Conservation (phyloP, 2,329 filamentous ascomycete genomes). For the Fusarium irregulare region DNA sequence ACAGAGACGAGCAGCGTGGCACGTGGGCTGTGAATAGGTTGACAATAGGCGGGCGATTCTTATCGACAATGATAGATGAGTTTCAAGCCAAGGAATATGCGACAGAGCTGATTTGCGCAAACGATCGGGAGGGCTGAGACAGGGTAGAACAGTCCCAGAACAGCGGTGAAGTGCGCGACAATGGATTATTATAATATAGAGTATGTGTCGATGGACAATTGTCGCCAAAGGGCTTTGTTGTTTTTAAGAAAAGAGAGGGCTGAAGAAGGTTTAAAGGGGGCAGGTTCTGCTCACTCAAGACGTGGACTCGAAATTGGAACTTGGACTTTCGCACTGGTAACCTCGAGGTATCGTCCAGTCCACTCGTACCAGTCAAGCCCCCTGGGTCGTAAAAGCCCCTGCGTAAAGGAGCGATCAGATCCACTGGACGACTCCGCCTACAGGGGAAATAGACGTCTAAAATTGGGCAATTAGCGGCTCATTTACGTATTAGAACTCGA, state of each 20-base stretch:
- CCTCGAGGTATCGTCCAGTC: slow-evolving; percentile 18
- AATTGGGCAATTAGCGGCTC: slow-evolving; percentile 38
- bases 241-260: slow-evolving; percentile 17
- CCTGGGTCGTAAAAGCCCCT: slow-evolving; percentile 32
- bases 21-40: slow-evolving; percentile 31
- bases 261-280: slow-evolving; percentile 32
- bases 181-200: slow-evolving; percentile 1
- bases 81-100: slow-evolving; percentile 33
- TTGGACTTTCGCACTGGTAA: slow-evolving; percentile 26
- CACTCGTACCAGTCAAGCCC: slow-evolving; percentile 29
- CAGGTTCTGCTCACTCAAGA: slow-evolving; percentile 25
- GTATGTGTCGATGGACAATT: not conserved
- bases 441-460: slow-evolving; percentile 33
- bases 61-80: slow-evolving; percentile 36
- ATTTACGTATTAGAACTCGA: slow-evolving; percentile 18
- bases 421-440: slow-evolving; percentile 35
- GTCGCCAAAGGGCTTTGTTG: slow-evolving; percentile 19
- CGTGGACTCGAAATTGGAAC: slow-evolving; percentile 37
- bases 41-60: slow-evolving; percentile 21
- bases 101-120: slow-evolving; percentile 29
- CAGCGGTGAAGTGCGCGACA: slow-evolving; percentile 29
- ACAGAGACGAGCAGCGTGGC: slow-evolving; percentile 31
- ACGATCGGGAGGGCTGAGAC: slow-evolving; percentile 33
- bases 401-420: slow-evolving; percentile 35
- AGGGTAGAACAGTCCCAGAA: slow-evolving; percentile 24